These are phyloP conservation scores for Cicer judaicum DNA, from an alignment of 306 rosid genomes.

Conservation along the genomic window DNA sequence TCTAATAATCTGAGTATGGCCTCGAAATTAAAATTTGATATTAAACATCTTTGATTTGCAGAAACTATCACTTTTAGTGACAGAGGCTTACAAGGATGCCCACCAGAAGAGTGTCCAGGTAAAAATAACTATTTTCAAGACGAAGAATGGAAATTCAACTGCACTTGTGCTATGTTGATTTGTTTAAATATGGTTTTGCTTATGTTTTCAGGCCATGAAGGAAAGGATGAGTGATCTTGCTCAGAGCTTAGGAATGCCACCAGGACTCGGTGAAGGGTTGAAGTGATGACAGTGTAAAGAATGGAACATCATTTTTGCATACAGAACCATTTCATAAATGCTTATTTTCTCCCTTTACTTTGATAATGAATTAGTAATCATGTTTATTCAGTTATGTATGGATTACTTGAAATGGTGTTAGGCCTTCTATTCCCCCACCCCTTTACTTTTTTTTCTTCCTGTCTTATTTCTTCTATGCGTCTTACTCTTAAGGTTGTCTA, in stretches of 20 bases:
- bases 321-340: conserved; percentile 45
- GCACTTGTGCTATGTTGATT: conserved; percentile 28
- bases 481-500: not conserved
- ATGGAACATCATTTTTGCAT: conserved; percentile 62
- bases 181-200: conserved; percentile 28
- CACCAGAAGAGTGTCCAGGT: conserved; percentile 83
- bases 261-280: conserved; percentile 49
- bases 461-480: not conserved
- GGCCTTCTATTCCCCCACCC: too few relatives aligned
- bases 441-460: not conserved
- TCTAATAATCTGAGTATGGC: not conserved
- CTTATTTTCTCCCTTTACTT: conserved; percentile 38
- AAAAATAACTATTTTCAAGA: conserved; percentile 30
- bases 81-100: conserved; percentile 90
- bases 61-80: conserved; percentile 76
- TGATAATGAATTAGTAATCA: conserved; percentile 39
- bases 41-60: conserved; percentile 47
- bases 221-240: conserved; percentile 63
- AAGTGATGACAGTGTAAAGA: conserved; percentile 49
- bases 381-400: conserved; percentile 25
- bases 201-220: conserved; percentile 60
- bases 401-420: conserved; percentile 5
- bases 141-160: conserved; percentile 27
- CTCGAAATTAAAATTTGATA: not conserved
- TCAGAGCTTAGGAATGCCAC: conserved; percentile 60